Evolutionary conservation across 805 yeast genomes (phyloP), one percentile per base, ranked within the genome.

Genomic region (Yarrowia deformans): DNA sequence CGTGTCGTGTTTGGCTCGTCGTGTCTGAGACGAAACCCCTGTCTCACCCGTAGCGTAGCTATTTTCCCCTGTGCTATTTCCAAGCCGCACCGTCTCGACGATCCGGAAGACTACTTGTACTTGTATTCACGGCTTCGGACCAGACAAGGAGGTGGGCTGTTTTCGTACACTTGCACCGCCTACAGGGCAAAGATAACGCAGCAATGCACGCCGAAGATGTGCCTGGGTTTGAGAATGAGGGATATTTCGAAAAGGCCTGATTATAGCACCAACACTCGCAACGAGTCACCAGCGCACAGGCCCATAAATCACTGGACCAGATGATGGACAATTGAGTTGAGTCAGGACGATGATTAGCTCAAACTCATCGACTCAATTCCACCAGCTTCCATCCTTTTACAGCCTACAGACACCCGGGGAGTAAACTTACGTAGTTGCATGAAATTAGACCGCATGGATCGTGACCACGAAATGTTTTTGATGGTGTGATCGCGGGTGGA

Each of bases 321-420:
- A 43, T 19, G 50, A 46, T 34, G 12, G 35, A 5, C 37, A 32
- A 29, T n/a, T 32, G 39, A 49, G 39, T 32, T 49, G 54, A 49
- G 54, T 49, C 52, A 14, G 35, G 32, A 10, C 12, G 23, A 8
- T 29, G 54, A 49, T 49, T 49, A 49, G 54, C 54, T 49, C 39
- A 32, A 23, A 34, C 39, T 16, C 37, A 12, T 14, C 13, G 43
- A 54, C 60, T 39, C 60, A 54, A 54, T 54, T 54, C 60, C 45
- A 54, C 60, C 60, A 54, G 60, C 60, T 54, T 54, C 60, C 60
- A 54, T 54, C 60, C 45, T 19, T 54, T n/a, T 34, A 18, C 45
- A 54, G 58, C 19, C 12, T 34, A 18, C 45, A 54, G 58, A 37
- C 12, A n/a, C 58, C 58, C 16, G 29, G 58, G 23, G 58, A 54